phyloP scores from a whole-genome alignment of 495 filamentous ascomycete species.

The Parathielavia hyrcaniae region DNA sequence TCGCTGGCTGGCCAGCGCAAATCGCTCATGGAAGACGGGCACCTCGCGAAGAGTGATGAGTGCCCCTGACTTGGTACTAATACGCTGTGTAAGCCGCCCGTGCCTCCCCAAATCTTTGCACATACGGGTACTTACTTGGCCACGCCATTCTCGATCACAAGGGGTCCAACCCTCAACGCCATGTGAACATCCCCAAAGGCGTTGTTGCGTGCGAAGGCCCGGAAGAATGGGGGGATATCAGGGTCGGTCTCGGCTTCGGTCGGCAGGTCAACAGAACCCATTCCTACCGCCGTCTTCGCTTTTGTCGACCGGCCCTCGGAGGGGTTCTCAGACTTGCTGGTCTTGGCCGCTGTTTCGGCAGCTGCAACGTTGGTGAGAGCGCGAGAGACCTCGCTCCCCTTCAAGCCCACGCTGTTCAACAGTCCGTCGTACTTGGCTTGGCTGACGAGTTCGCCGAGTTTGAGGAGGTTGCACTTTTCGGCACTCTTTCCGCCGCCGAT shows the following conservation, averaged over 20 bases:
- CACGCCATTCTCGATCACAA: slow-evolving; percentile 39
- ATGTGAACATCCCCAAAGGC: slow-evolving; percentile 39
- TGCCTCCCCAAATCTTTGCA: too few relatives aligned
- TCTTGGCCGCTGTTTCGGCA: too few relatives aligned
- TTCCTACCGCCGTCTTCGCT: too few relatives aligned
- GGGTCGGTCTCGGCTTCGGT: slow-evolving; percentile 16
- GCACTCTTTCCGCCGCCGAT: background rate
- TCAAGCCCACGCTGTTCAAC: too few relatives aligned
- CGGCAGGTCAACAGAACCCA: background rate
- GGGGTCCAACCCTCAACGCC: slow-evolving; percentile 36
- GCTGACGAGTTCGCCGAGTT: slow-evolving; percentile 10
- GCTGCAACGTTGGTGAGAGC: too few relatives aligned
- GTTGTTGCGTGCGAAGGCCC: slow-evolving; percentile 28
- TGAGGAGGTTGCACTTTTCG: slow-evolving; percentile 17
- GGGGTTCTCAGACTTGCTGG: too few relatives aligned
- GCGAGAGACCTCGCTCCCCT: too few relatives aligned
- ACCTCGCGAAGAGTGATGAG: slow-evolving; percentile 30
- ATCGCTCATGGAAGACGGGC: slow-evolving; percentile 18
- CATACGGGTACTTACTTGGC: too few relatives aligned
- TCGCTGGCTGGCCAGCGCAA: slow-evolving; percentile 9
- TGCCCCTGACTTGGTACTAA: slow-evolving; percentile 30
- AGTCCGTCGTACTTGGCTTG: slow-evolving; percentile 18
- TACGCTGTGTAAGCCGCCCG: background rate
- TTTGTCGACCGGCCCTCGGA: too few relatives aligned
- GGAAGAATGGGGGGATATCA: slow-evolving; percentile 34